A percentile compares a stretch with the other conserved stretches of the same genome.
These are phyloP conservation scores for Talaromyces marneffei DNA, from an alignment of 2,329 filamentous ascomycete genomes.

Conservation along the genomic window DNA sequence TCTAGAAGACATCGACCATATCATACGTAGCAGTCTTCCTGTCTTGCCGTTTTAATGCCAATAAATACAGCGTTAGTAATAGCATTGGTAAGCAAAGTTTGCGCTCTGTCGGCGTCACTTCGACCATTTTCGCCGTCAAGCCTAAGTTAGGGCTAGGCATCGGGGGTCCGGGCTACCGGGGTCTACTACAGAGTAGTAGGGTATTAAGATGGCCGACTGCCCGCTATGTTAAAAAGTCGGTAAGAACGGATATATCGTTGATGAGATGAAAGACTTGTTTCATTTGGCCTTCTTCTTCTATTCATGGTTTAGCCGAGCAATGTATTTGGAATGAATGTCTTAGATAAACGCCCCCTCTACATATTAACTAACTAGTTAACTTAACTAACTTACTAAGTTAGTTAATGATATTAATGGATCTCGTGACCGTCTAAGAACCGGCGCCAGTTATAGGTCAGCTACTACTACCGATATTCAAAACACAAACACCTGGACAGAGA, in stretches of 20 bases:
- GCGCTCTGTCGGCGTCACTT: too few relatives aligned
- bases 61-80: neutral
- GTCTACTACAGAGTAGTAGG: too few relatives aligned
- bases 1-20: neutral
- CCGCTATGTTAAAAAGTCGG: neutral
- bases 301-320: neutral
- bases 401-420: neutral
- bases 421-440: neutral
- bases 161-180: neutral
- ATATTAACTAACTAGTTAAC: too few relatives aligned
- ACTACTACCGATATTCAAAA: neutral
- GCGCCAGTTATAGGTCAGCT: neutral
- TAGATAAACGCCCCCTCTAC: neutral
- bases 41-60: neutral
- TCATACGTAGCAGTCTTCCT: neutral
- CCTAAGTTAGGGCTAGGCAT: neutral
- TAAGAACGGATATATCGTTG: neutral
- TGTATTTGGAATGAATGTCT: neutral
- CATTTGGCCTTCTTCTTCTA: neutral
- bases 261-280: neutral
- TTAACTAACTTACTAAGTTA: too few relatives aligned
- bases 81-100: neutral
- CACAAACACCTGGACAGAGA: neutral
- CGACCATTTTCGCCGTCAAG: too few relatives aligned
- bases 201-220: neutral